Evolutionary conservation across 176 grass and related monocot species (phyloP).

Genomic region (Zea mays): DNA sequence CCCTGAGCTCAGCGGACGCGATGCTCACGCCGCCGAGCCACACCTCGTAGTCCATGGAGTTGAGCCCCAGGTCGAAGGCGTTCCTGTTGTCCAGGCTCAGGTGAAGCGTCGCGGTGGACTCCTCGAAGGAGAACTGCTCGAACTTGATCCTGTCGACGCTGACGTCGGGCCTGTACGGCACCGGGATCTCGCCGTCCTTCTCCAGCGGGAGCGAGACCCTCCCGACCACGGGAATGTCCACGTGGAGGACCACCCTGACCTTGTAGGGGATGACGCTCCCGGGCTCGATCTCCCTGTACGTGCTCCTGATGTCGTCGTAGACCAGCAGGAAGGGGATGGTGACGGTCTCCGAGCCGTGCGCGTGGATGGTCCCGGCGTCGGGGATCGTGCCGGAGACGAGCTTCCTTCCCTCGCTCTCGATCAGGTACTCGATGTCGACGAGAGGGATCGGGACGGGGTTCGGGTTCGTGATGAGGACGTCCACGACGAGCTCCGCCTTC

Average conservation of each 20-base stretch:
- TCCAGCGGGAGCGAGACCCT: conserved; percentile 77
- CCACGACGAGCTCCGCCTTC: conserved; percentile 56
- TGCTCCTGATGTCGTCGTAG: conserved; percentile 64
- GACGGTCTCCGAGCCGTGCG: conserved; percentile 63
- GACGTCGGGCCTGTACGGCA: conserved; percentile 82
- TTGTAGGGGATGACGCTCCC: conserved; percentile 89
- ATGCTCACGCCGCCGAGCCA: conserved; percentile 77
- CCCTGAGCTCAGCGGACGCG: conserved; percentile 60
- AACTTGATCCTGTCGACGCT: conserved; percentile 74
- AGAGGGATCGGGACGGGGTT: conserved; percentile 76
- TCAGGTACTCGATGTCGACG: conserved; percentile 60
- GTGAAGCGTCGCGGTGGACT: conserved; percentile 63
- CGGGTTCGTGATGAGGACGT: conserved; percentile 54
- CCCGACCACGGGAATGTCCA: conserved; percentile 75
- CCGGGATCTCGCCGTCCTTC: conserved; percentile 81
- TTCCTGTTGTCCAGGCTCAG: conserved; percentile 91
- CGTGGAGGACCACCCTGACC: conserved; percentile 59
- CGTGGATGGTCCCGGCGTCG: conserved; percentile 71
- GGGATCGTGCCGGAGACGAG: conserved; percentile 69
- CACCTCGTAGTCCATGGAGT: conserved; percentile 75
- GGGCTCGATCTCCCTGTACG: conserved; percentile 68
- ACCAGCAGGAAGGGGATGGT: conserved; percentile 59
- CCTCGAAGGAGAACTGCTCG: conserved; percentile 72
- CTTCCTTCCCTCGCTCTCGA: conserved; percentile 66
- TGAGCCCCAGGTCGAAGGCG: conserved; percentile 80